Base-by-base conservation (phyloP, 192 early-diverging fungal species). In the Gamsiella multidivaricata region DNA sequence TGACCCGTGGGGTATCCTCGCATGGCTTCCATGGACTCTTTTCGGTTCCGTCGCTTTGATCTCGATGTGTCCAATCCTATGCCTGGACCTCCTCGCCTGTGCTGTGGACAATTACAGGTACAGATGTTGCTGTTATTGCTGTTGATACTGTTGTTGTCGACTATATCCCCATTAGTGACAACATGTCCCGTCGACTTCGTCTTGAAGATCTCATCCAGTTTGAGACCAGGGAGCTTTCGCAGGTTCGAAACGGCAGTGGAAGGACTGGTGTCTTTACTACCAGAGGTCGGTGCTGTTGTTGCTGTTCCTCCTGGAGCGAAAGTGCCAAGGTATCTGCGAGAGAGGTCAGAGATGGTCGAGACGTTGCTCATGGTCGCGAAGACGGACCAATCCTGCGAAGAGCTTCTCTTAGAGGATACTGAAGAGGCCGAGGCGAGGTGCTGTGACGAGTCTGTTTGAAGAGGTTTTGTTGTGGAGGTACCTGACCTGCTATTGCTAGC, bases 341-440 rank as follows among this genome's bases (percentile, higher is more conserved):
- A 9, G 17, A 78, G 9, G 11, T 41, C 33, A n/a, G 74, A 78
- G 1, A 68, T 31, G 4, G 74, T 68, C 7, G 74, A 69, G 22
- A 78, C 65, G 26, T 69, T 78, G 54, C 74, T 78, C 74, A 78
- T 78, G 18, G 65, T 78, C 26, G 65, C 74, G 58, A 78, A 78
- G 52, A 78, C 58, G 8, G 74, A 78, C 74, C 74, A 78, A 32
- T 63, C 65, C 41, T 59, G 74, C 28, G 33, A 32, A 14, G 41
- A 26, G 36, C 36, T 36, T 23, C 17, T 42, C 26, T 34, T 61
- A 17, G 55, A 15, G 34, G 55, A 39, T 37, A 45, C 23, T 5
- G 45, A 39, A 15, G 50, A 32, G 23, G 23, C 52, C 23, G 42
- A 53, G 29, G 25, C 15, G 43, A 46, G 32, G 20, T 15, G 37